Base-by-base conservation (phyloP, 1,139 yeast species). In the Lodderomyces oxycetoniae region DNA sequence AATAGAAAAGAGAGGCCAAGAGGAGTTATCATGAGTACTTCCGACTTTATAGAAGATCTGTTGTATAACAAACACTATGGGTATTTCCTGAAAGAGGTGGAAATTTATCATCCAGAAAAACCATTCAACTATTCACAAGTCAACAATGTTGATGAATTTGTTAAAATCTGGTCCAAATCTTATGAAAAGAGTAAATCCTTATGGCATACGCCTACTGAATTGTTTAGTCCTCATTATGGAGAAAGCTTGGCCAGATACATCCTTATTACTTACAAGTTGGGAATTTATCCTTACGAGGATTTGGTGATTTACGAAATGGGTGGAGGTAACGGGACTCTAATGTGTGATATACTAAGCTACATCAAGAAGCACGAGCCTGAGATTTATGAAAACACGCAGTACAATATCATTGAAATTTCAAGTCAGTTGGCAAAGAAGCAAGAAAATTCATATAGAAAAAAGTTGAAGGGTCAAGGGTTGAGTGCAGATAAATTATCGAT, bases 161-260 rank as follows among this genome's bases (percentile, higher is more conserved):
- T 84, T 66, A 71, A 68, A 26, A 63, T 60, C 31, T 86, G 95
- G 95, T 64, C 77, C 19, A 55, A 63, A 16, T 79, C 83, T n/a
- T 85, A 83, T 53, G 4, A 44, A 37, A 33, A 32, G 10, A 53
- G 61, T 0, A 57, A 80, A 15, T 95, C 86, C 54, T 60, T 85
- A 31, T 86, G 95, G 95, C 95, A 86, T 50, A 86, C 95, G 0
- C 95, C 95, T 0, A 83, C 93, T 0, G 95, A 86, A 53, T 63
- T 87, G 32, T 86, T 86, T 57, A 79, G 74, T 45, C 95, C 96
- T 0, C 78, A 67, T 48, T 86, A 86, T 49, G 95, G 95, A 5
- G 86, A 85, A 51, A 88, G 94, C 0, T 59, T 86, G 39, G 95
- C 95, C 0, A 60, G 88, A 34, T 80, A 84, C 49, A 57, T 87